phyloP scores from a whole-genome alignment of 306 rosid species.

The Heteromeles arbutifolia region DNA sequence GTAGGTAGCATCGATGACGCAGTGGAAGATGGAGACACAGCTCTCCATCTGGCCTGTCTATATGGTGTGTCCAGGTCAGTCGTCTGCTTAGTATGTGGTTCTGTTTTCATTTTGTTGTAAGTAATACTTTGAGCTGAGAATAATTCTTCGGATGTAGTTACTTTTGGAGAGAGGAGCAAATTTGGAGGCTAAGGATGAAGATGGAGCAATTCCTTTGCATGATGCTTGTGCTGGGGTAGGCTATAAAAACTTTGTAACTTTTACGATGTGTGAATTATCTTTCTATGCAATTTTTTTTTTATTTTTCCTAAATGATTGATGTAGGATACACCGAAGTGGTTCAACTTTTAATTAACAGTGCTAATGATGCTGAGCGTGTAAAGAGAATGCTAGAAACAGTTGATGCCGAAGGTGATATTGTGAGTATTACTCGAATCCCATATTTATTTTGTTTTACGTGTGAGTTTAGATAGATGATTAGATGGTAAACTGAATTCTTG shows the following conservation, averaged over 20 bases:
- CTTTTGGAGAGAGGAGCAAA: slow-evolving; percentile 82
- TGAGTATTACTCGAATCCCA: slow-evolving; percentile 29
- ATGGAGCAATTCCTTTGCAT: slow-evolving; percentile 84
- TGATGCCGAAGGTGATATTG: slow-evolving; percentile 90
- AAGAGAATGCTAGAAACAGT: slow-evolving; percentile 77
- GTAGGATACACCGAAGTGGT: slow-evolving; percentile 72
- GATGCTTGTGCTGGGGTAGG: slow-evolving; percentile 97
- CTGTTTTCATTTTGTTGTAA: neutral
- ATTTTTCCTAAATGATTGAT: neutral
- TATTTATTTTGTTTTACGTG: neutral
- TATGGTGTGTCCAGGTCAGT: slow-evolving; percentile 80
- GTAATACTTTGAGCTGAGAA: neutral
- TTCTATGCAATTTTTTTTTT: neutral
- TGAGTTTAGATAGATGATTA: neutral
- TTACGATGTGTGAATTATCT: neutral
- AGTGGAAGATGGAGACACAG: slow-evolving; percentile 90
- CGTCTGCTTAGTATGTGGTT: neutral
- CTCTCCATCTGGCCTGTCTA: slow-evolving; percentile 82
- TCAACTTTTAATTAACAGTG: slow-evolving; percentile 55
- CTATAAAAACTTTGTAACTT: neutral
- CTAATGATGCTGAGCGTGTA: slow-evolving; percentile 35
- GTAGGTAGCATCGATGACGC: slow-evolving; percentile 80
- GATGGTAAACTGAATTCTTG: neutral
- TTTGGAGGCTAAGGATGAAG: slow-evolving; percentile 70
- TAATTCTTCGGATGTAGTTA: slow-evolving; percentile 40